Evolutionary conservation across 2,329 filamentous ascomycete species (phyloP).

Genomic region (Alternaria tenuissima): DNA sequence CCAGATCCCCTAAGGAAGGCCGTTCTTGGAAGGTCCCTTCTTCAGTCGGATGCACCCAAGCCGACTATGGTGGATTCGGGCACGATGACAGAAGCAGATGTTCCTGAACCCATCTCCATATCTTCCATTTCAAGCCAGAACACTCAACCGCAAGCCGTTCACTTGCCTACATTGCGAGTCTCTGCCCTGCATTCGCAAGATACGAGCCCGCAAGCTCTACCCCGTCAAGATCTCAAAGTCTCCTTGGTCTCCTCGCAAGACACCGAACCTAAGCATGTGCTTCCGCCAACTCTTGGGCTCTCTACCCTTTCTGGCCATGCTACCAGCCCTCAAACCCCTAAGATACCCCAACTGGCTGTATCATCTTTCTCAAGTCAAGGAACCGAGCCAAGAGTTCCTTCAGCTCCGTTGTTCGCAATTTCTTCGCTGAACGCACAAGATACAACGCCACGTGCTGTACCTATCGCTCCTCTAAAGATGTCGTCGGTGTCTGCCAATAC

Average conservation of each 20-base stretch:
- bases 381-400: constrained; percentile 32
- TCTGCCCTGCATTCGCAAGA: constrained; percentile 42
- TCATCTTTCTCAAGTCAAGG: constrained; percentile 30
- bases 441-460: constrained; percentile 28
- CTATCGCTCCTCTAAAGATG: constrained; percentile 25
- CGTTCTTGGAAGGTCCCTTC: constrained; percentile 31
- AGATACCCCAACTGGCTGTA: constrained; percentile 26
- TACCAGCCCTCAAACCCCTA: constrained; percentile 32
- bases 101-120: constrained; percentile 45
- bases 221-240: constrained; percentile 26
- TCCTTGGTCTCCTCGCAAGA: constrained; percentile 35
- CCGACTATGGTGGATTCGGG: constrained; percentile 66
- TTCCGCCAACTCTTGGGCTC: constrained; percentile 28
- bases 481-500: constrained; percentile 36
- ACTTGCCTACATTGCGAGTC: constrained; percentile 23
- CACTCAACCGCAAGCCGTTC: constrained; percentile 34
- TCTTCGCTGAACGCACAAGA: constrained; percentile 35
- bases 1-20: constrained; percentile 38
- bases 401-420: constrained; percentile 21
- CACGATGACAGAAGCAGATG: constrained; percentile 70
- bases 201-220: constrained; percentile 32
- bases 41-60: constrained; percentile 31
- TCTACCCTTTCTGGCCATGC: constrained; percentile 38
- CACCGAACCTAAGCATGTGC: constrained; percentile 30
- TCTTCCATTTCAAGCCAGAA: constrained; percentile 43